Evolutionary conservation across 257 asterid genomes (phyloP), one percentile per base, ranked within the genome.

Genomic region (Lycium barbarum): DNA sequence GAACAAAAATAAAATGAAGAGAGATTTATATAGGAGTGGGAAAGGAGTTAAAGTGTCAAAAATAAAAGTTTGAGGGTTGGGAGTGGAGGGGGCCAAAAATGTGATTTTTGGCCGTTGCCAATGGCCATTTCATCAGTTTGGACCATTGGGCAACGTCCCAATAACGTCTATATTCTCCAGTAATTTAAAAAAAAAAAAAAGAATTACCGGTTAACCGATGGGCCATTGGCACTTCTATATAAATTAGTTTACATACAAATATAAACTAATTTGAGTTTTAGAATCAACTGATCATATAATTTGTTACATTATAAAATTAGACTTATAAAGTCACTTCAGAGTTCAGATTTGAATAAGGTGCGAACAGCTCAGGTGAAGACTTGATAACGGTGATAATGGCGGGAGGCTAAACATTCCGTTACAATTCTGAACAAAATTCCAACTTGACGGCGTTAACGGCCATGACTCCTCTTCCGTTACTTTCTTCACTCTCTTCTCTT

Each of bases 401-500:
- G 86, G 86, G 14, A 83, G 72, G 84, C 84, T 84, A 71, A 83
- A 72, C 20, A 61, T 22, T 12, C 83, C 84, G 36, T 85, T 83
- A 79, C 83, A 14, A 38, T 59, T 89, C 86, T 87, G 83, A 6
- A 59, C 22, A n/a, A 65, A 45, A 53, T 85, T 84, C 88, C 93
- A 90, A 43, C 86, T 87, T 68, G 93, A 87, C 86, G 93, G 89
- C 84, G 93, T 89, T 76, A 85, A 85, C 2, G 90, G 89, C 88
- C 90, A 79, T 9, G 83, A 90, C 67, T 49, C 45, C 82, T 76
- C 63, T 53, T 76, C 82, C 82, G 51, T 86, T 53, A 62, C 43
- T 81, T 84, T 89, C 72, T 89, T 83, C 40, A 35, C 84, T 10
- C 14, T 84, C 1, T 20, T 67, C 84, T 35, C 88, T 15, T 79